Base-by-base conservation (phyloP, 768 basidiomycete genomes). In the Tricholomella constricta region DNA sequence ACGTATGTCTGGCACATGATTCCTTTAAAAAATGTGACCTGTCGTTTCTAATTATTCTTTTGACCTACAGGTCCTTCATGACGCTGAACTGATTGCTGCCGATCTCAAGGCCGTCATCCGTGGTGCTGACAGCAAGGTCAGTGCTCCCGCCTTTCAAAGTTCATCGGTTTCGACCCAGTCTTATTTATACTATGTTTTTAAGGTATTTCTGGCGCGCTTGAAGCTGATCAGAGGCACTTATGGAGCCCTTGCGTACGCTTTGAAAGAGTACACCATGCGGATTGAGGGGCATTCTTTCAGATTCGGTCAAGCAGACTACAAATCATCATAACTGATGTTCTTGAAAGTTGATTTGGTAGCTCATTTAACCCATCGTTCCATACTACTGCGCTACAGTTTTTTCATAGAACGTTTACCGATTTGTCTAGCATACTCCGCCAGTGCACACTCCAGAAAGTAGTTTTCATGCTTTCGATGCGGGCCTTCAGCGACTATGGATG, bases 201-300 rank as follows among this genome's bases (percentile, higher is more conserved):
- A 57, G 56, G 37, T 23, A 3, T 50, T 53, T 15, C 10, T 53
- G 31, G 19, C 44, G 25, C 51, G 37, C 19, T 31, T 53, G 35
- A 40, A 26, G 26, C 51, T 57, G 7, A 4, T 40, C 11, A 45
- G 31, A 29, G 23, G 23, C 7, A 23, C 44, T 23, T 57, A 57
- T 25, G 37, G 34, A 9, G 38, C 22, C 4, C 4, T 57, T 11
- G 31, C 25, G 9, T 29, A n/a, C 2, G 31, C 45, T 2, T 9
- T 57, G 10, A 54, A 37, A 27, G 56, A 54, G 32, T 57, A 57
- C 37, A 6, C 48, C 2, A 29, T 23, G n/a, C 40, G 50, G 12
- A 42, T 57, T 9, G 56, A 57, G 9, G 31, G 47, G 7, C 52
- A 54, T 41, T 50, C 56, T 14, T 57, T 57, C 37, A 37, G 56